Base-by-base conservation (phyloP, 2,329 filamentous ascomycete species). In the Sphaerulina populicola region DNA sequence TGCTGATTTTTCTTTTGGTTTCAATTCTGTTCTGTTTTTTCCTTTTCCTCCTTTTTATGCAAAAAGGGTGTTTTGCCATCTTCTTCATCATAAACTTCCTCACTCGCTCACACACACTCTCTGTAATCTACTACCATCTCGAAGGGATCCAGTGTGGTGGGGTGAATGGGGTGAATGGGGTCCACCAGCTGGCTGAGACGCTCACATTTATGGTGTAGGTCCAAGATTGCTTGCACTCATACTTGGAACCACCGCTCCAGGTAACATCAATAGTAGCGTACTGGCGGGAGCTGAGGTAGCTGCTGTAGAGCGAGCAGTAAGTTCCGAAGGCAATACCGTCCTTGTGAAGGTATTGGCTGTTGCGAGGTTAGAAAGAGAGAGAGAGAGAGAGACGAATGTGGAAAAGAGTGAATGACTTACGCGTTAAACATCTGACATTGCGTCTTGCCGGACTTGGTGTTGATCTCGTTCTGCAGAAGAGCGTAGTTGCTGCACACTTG, bases 401-500 rank as follows among this genome's bases (percentile, higher is more conserved):
- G 4, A 12, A 42, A 18, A 14, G 8, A n/a, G 37, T 6, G 6
- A 39, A 39, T 39, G 39, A 4, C 46, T 49, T 58, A 59, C 8
- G 62, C 60, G 45, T 64, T 64, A 46, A 64, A 61, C 58, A 62
- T 63, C 30, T 62, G 54, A 49, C 59, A 63, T 14, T 56, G 52
- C 14, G 38, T 51, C 49, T 53, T 59, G 33, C 49, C 44, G 11
- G 23, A 47, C 15, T 46, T 39, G 39, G 47, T 29, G 48, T 57
- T 57, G 18, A 49, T 50, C 21, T 53, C 43, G 43, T 61, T 62
- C 27, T 57, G 56, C 11, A 54, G 38, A 6, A 64, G 49, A 23
- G 58, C 53, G 31, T 60, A 64, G 52, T 61, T 59, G 36, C 56
- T 58, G 58, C 62, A 65, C 41, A 62, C 48, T 42, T 60, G 54